These are phyloP conservation scores for Emericellopsis terricola DNA, from an alignment of 495 filamentous ascomycete genomes.

Conservation along the genomic window DNA sequence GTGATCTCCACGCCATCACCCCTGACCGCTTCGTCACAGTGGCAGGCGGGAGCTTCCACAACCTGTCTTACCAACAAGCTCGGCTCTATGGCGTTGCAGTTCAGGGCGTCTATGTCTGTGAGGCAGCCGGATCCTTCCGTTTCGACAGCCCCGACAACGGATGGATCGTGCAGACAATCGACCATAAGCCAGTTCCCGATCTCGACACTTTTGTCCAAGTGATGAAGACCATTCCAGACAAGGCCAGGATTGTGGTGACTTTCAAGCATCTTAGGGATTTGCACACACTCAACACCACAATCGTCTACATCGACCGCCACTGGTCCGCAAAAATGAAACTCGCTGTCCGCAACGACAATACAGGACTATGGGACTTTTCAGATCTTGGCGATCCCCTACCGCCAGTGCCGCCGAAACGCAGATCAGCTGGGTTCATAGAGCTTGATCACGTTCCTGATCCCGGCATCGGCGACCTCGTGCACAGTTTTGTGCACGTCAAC, in stretches of 20 bases:
- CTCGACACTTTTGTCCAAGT: constrained; percentile 82
- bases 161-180: constrained; percentile 79
- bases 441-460: constrained; percentile 79
- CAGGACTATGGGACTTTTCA: constrained; percentile 87
- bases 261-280: constrained; percentile 93
- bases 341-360: constrained; percentile 76
- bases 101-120: constrained; percentile 86
- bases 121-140: constrained; percentile 86
- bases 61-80: constrained; percentile 91
- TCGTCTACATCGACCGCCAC: constrained; percentile 84
- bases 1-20: constrained; percentile 85
- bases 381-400: constrained; percentile 69
- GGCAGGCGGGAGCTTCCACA: constrained; percentile 82
- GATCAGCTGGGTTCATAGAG: constrained; percentile 75
- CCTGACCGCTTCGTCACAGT: constrained; percentile 92
- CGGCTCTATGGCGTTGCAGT: constrained; percentile 82
- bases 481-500: constrained; percentile 84
- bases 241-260: constrained; percentile 75
- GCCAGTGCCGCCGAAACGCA: constrained; percentile 46
- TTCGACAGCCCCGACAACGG: constrained; percentile 81
- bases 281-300: constrained; percentile 83
- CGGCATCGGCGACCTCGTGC: constrained; percentile 76
- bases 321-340: constrained; percentile 90
- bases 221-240: constrained; percentile 76
- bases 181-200: constrained; percentile 75